phyloP scores from a whole-genome alignment of 306 rosid genomes.

The Castanea sativa region DNA sequence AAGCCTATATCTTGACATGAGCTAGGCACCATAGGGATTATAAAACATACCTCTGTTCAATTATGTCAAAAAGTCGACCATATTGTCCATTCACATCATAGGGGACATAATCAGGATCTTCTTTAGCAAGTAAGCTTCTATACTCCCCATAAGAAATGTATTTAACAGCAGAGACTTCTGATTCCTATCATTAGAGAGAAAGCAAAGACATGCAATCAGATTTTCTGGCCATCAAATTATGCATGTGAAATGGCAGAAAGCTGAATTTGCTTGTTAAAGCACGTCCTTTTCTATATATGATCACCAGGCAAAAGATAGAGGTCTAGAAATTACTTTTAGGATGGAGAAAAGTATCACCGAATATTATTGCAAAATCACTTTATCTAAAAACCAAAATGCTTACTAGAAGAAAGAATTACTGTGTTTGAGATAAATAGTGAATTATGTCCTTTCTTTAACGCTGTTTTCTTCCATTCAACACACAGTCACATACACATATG shows the following conservation, averaged over 20 bases:
- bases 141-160: slow-evolving; percentile 74
- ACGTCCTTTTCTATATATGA: not conserved
- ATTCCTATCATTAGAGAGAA: slow-evolving; percentile 53
- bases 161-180: slow-evolving; percentile 93
- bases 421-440: not conserved
- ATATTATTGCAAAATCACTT: not conserved
- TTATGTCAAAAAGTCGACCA: slow-evolving; percentile 74
- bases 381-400: not conserved
- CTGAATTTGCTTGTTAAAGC: not conserved
- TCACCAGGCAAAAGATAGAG: not conserved
- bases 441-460: not conserved
- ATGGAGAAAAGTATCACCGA: not conserved
- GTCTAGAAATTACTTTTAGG: not conserved
- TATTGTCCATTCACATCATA: slow-evolving; percentile 74
- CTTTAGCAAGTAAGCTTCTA: slow-evolving; percentile 57
- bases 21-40: not conserved
- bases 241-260: not conserved
- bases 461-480: not conserved
- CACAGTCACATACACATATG: not conserved
- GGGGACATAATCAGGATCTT: slow-evolving; percentile 73
- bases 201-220: slow-evolving; percentile 14
- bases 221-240: not conserved
- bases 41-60: slow-evolving; percentile 56
- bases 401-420: not conserved
- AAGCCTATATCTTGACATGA: not conserved